Evolutionary conservation across 208 protist genomes (phyloP).

Genomic region (Angomonas desouzai): DNA sequence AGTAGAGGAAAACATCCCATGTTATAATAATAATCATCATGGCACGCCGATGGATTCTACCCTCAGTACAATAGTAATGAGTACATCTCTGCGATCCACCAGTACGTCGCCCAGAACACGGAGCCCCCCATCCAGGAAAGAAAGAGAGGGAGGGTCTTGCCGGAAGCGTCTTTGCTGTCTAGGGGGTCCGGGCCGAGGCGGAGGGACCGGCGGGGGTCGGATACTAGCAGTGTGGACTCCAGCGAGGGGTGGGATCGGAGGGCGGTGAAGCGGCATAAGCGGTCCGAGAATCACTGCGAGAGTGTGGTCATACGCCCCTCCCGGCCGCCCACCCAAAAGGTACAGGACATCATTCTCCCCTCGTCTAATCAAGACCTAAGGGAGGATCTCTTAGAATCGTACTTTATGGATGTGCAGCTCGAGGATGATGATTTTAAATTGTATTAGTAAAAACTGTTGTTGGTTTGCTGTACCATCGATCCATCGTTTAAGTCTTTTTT

Average conservation of each 20-base stretch:
- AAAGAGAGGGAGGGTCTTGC: too few species aligned
- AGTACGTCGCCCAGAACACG: conserved; percentile 56
- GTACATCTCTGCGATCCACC: conserved; percentile 79
- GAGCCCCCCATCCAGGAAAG: conserved; percentile 12
- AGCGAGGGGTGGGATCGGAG: not conserved
- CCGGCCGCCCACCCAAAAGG: conserved; percentile 1
- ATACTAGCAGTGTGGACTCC: not conserved
- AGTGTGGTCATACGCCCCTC: conserved; percentile 8
- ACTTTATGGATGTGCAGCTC: conserved; percentile 33
- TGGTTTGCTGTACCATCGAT: not conserved
- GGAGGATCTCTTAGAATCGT: conserved; percentile 47
- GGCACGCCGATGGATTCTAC: not conserved
- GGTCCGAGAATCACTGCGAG: not conserved
- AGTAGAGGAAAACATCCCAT: not conserved
- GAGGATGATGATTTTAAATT: conserved; percentile 13
- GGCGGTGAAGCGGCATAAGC: not conserved
- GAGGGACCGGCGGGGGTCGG: not conserved
- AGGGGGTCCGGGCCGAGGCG: not conserved
- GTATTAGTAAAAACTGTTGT: conserved; percentile 11
- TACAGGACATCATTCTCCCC: conserved; percentile 29
- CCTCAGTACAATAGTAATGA: conserved; percentile 27
- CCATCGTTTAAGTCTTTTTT: not conserved
- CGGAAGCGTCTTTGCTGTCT: too few species aligned
- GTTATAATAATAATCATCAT: not conserved
- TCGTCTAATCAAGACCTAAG: conserved; percentile 49